phyloP scores from a whole-genome alignment of 805 yeast genomes.

The Lipomyces sp. region DNA sequence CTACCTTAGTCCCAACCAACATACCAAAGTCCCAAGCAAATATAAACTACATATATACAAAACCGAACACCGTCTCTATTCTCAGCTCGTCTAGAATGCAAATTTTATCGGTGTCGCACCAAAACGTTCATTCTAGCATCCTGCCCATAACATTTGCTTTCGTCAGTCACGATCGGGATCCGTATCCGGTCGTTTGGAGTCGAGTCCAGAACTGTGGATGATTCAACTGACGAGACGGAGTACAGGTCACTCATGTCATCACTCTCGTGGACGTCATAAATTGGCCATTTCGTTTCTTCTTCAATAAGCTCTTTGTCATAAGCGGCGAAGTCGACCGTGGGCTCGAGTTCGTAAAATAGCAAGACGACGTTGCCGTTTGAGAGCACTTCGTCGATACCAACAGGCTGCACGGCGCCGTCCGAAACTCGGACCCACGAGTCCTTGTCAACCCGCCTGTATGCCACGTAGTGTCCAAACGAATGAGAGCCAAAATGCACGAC shows the following conservation, averaged over 20 bases:
- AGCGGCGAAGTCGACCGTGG: not conserved
- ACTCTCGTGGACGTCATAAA: constrained; percentile 12
- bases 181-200: not conserved
- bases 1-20: not conserved
- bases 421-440: constrained; percentile 95
- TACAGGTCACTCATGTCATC: constrained; percentile 10
- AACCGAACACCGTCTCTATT: not conserved
- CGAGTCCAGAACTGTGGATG: not conserved
- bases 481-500: constrained; percentile 94
- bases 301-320: constrained; percentile 2
- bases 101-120: not conserved
- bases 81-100: not conserved
- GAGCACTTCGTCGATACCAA: constrained; percentile 80
- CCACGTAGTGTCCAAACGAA: constrained; percentile 93
- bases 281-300: constrained; percentile 10
- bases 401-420: constrained; percentile 83
- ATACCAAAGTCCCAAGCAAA: not conserved
- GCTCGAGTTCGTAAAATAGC: constrained; percentile 70
- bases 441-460: constrained; percentile 70
- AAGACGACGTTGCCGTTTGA: constrained; percentile 84
- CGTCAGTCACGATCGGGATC: constrained; percentile 6
- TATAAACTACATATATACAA: not conserved
- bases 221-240: constrained; percentile 7
- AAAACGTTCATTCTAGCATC: not conserved
- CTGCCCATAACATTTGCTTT: not conserved